Conservation (phyloP, 2,329 filamentous ascomycete species). For the Talaromyces sp. region DNA sequence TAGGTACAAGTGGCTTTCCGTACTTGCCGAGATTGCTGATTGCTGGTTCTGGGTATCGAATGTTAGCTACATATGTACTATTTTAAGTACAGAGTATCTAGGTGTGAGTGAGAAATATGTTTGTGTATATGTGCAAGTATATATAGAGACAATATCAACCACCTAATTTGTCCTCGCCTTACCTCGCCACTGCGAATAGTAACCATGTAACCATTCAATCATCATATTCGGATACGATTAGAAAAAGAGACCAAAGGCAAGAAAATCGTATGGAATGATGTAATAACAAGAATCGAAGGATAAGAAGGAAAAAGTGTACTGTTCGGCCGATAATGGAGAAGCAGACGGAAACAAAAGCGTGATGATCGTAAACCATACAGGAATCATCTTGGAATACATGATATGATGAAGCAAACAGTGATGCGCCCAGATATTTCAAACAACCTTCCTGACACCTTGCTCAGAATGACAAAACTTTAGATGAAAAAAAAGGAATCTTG, state of each 20-base stretch:
- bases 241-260: neutral
- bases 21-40: neutral
- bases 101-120: conserved; percentile 1
- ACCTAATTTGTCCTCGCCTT: neutral
- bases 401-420: conserved; percentile 3
- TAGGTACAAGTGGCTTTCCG: neutral
- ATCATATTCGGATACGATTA: conserved; percentile 8
- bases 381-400: conserved; percentile 11
- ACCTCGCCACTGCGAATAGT: neutral
- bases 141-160: neutral
- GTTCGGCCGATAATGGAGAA: neutral
- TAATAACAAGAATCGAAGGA: conserved; percentile 3
- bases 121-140: conserved; percentile 11
- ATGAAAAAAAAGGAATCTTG: conserved; percentile 2
- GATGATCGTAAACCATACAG: conserved; percentile 14
- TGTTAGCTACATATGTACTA: neutral
- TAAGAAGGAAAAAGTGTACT: neutral
- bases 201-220: conserved; percentile 9
- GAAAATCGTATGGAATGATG: neutral
- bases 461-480: conserved; percentile 13
- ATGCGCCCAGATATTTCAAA: conserved; percentile 14
- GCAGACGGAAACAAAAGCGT: neutral
- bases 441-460: conserved; percentile 17
- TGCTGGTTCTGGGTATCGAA: neutral
- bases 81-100: neutral